Evolutionary conservation across 2,329 filamentous ascomycete species (phyloP), one percentile per base, ranked within the genome.

Genomic region (Calonectria multiphialidica): DNA sequence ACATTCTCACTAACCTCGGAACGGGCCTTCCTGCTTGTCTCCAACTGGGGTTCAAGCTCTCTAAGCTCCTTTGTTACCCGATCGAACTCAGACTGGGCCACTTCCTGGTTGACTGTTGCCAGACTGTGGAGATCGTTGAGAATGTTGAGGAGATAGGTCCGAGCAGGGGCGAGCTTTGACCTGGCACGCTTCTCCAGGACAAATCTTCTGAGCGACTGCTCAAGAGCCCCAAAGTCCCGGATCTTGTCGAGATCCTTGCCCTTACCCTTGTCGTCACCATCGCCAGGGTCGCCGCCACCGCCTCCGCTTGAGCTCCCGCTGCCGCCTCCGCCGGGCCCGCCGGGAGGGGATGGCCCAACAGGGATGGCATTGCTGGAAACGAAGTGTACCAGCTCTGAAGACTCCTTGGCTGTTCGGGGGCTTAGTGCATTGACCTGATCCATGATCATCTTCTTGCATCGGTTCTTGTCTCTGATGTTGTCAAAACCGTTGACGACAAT

Each of bases 401-500:
- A 93, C 81, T 99, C 97, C 82, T 98, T 98, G 87, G 93, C 94
- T 0, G 97, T 99, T 64, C 93, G 92, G 2, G 96, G 97, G 80
- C 96, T 98, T n/a, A 99, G 88, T 30, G 92, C 91, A 61, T 90
- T 88, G 18, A 99, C 93, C 83, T 98, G 96, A 78, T 98, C 95
- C 71, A 99, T 83, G 62, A 99, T 97, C 91, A 95, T 94, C 81
- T 97, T 95, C 82, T 98, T 91, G 82, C 96, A 98, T 71, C 96
- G 90, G 72, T 95, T 89, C 86, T 98, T 97, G 83, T 98, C 96
- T 75, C 93, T 90, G 79, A 99, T 98, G 73, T 94, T 93, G 84
- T 99, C 97, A 80, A 95, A 99, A 21, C 96, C 96, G 82, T 99
- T 99, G 76, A 99, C 97, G 16, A 99, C 97, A 83, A 99, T 98